Base-by-base conservation (phyloP, 1,284 basidiomycete genomes). In the Trichosporon faecale region DNA sequence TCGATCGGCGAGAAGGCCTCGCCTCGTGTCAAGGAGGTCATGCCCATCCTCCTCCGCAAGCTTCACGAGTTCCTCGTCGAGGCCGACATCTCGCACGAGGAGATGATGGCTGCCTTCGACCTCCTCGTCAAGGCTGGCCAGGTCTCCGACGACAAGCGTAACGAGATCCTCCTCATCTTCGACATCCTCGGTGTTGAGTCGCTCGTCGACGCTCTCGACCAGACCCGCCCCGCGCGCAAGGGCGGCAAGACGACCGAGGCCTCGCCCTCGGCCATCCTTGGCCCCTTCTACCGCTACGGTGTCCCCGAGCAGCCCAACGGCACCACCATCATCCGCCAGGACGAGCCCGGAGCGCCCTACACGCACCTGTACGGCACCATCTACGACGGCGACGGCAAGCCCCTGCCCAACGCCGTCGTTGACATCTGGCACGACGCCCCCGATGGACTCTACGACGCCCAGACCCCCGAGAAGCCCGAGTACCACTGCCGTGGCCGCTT, bases 401-500 rank as follows among this genome's bases (percentile, higher is more conserved):
- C 83, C 2, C 70, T 84, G 8, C 73, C 73, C 1, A 76, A 78
- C 37, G 83, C 81, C 4, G 61, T 74, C 29, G 76, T 84, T 33
- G 83, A 84, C 70, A 73, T 83, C 46, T 84, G 83, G 83, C 82
- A 84, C 74, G 80, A 75, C 52, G 74, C 71, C 2, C 81, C 82
- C 18, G 82, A 84, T 69, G 83, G 83, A 0, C 74, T 82, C 11
- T 84, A 84, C 76, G 83, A 84, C 72, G 76, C 82, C 21, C 83
- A 84, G 72, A 77, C 77, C 21, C 78, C 78, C 8, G 70, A 78
- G 3, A 81, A 83, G 75, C 80, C 83, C 6, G 80, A 83, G 67
- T 77, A 75, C 68, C 76, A 81, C 72, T 79, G 79, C 68, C 72
- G 77, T 44, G 80, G 80, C 29, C 73, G 75, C 25, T 83, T 83